Percentiles rank a stretch among this genome's conserved stretches.
phyloP scores from a whole-genome alignment of 2,329 filamentous ascomycete genomes.

The Aureobasidium musti region DNA sequence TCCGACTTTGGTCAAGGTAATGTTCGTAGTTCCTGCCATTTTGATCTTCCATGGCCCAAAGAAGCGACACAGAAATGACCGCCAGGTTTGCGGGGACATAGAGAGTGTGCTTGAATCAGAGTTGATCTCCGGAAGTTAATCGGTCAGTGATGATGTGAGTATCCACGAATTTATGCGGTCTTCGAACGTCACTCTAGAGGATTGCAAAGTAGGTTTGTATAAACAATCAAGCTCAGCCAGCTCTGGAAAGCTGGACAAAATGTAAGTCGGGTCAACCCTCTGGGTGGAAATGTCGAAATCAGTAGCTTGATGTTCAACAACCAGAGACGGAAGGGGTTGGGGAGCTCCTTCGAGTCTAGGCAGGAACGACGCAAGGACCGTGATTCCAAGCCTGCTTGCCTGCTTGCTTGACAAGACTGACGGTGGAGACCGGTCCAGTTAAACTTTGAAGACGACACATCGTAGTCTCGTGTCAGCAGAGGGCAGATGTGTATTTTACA shows the following conservation, averaged over 20 bases:
- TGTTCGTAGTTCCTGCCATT: not conserved
- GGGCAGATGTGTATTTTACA: not conserved
- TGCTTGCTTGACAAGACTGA: not conserved
- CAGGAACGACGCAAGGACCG: constrained; percentile 5
- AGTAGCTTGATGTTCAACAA: constrained; percentile 4
- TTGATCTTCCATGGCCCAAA: constrained; percentile 9
- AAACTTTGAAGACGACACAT: not conserved
- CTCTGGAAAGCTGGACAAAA: not conserved
- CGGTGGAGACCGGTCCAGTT: not conserved
- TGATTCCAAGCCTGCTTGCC: not conserved
- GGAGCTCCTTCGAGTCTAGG: not conserved
- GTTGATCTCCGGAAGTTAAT: not conserved
- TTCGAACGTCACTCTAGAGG: not conserved
- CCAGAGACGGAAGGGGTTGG: not conserved
- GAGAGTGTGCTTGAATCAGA: not conserved
- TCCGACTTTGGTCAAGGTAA: not conserved
- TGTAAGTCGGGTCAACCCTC: not conserved
- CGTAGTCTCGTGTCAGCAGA: not conserved
- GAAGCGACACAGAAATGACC: not conserved
- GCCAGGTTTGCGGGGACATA: constrained; percentile 11
- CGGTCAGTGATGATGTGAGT: not conserved
- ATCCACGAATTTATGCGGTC: not conserved
- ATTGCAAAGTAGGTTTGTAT: not conserved
- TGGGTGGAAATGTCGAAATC: not conserved
- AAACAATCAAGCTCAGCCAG: not conserved